Percentiles rank a stretch among this genome's conserved stretches.
These are phyloP conservation scores for Fusarium palustre DNA, from an alignment of 2,329 filamentous ascomycete genomes.

Conservation along the genomic window DNA sequence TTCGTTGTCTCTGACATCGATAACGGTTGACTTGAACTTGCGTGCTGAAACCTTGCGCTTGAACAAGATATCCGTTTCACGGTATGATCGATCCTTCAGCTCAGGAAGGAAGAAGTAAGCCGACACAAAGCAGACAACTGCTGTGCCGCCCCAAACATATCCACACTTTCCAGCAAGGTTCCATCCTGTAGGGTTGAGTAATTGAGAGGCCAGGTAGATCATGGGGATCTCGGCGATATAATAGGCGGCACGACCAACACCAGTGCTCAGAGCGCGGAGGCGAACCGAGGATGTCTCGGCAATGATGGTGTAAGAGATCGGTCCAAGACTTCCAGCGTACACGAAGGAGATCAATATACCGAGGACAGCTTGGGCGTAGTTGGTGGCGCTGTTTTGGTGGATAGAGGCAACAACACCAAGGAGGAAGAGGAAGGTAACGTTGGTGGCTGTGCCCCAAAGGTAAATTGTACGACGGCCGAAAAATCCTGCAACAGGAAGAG, in stretches of 20 bases:
- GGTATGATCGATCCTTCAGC: slow-evolving; percentile 68
- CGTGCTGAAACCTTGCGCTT: slow-evolving; percentile 64
- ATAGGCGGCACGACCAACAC: slow-evolving; percentile 72
- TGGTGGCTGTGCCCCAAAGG: slow-evolving; percentile 68
- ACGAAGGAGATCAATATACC: slow-evolving; percentile 74
- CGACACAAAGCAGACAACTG: slow-evolving; percentile 63
- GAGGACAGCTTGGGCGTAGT: slow-evolving; percentile 69
- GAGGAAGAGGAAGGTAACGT: slow-evolving; percentile 64
- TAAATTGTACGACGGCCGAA: slow-evolving; percentile 74
- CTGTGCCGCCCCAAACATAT: slow-evolving; percentile 70
- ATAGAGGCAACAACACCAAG: slow-evolving; percentile 71
- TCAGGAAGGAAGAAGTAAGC: slow-evolving; percentile 64
- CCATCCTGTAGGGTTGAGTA: slow-evolving; percentile 66
- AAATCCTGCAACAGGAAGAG: slow-evolving; percentile 73
- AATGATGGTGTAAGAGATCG: slow-evolving; percentile 74
- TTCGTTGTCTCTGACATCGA: slow-evolving; percentile 72
- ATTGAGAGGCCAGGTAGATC: slow-evolving; percentile 70
- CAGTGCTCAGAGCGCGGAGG: slow-evolving; percentile 72
- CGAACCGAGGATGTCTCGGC: slow-evolving; percentile 74
- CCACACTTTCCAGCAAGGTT: slow-evolving; percentile 66
- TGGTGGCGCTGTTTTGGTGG: slow-evolving; percentile 52
- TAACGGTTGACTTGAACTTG: slow-evolving; percentile 64
- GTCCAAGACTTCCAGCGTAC: slow-evolving; percentile 71
- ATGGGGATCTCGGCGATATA: slow-evolving; percentile 74
- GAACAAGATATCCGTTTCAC: slow-evolving; percentile 72